A percentile compares a stretch with the other conserved stretches of the same genome.
These are phyloP conservation scores for Gynandropsis gynandra DNA, from an alignment of 345 rosid species.

Conservation along the genomic window DNA sequence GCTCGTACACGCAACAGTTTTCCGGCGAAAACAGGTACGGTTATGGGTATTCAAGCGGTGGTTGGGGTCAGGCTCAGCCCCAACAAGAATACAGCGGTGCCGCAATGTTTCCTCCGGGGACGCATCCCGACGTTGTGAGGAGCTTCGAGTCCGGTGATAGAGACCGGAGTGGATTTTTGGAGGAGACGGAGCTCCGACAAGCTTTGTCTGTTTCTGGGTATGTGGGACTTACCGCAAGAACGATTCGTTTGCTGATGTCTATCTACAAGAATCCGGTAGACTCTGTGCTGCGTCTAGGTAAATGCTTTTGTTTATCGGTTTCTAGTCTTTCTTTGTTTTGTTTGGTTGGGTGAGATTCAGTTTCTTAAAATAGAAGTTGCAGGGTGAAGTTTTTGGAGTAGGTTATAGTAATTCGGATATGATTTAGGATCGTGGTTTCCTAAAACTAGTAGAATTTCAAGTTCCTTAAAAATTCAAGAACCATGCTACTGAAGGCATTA, in stretches of 20 bases:
- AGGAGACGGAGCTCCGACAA: slow-evolving; percentile 52
- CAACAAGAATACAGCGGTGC: slow-evolving; percentile 23
- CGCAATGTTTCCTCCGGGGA: slow-evolving; percentile 41
- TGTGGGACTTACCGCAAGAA: slow-evolving; percentile 39
- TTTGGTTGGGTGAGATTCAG: background rate
- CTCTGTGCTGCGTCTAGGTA: slow-evolving; percentile 39
- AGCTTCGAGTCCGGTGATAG: slow-evolving; percentile 57
- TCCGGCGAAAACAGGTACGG: slow-evolving; percentile 6
- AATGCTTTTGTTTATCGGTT: background rate
- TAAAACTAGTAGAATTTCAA: too few relatives aligned
- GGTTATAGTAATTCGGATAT: too few relatives aligned
- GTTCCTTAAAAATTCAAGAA: too few relatives aligned
- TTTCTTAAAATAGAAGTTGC: too few relatives aligned
- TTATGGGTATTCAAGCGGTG: slow-evolving; percentile 16
- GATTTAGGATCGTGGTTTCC: too few relatives aligned
- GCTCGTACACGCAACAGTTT: slow-evolving; percentile 17
- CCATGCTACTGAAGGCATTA: too few relatives aligned
- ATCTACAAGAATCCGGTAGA: slow-evolving; percentile 56
- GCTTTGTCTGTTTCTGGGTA: slow-evolving; percentile 46
- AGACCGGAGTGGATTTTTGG: slow-evolving; percentile 53
- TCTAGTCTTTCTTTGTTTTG: background rate
- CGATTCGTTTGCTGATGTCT: slow-evolving; percentile 53
- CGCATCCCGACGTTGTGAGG: slow-evolving; percentile 41
- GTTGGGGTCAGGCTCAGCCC: slow-evolving; percentile 19
- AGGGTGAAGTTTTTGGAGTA: too few relatives aligned